Evolutionary conservation across 768 basidiomycete genomes (phyloP), one percentile per base, ranked within the genome.

Genomic region (Pulveroboletus sp.): DNA sequence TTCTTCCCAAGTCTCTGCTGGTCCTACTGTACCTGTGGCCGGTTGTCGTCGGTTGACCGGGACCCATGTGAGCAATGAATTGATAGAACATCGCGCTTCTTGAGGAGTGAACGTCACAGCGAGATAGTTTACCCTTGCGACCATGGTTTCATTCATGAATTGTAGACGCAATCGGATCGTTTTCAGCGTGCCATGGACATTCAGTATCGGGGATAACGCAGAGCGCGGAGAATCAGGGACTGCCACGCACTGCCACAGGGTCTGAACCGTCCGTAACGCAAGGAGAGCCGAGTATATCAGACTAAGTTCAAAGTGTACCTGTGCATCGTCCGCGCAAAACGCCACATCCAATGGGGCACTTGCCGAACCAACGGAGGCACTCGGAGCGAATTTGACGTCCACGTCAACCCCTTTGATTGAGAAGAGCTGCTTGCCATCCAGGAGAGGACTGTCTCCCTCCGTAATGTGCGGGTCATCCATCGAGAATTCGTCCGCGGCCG

Each of bases 251-350:
- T 60, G 58, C 5, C 56, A 35, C 23, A 89, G 61, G 1, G 65
- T 61, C 51, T 72, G 66, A 13, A 86, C 25, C 3, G 80, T 81
- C 39, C 77, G 75, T 8, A 75, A 42, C 10, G 84, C 87, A 40
- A 91, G 75, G 36, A 93, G 70, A 14, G 73, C 57, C 56, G 81
- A 84, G 62, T 94, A 94, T 25, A 85, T 70, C 61, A 87, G 82
- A 14, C 80, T 78, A 46, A 90, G 66, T 57, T 81, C 77, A 50
- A 90, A 73, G 37, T 70, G 71, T 6, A 73, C 71, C 31, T 74
- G 72, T 25, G 84, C 64, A 43, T 75, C 73, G 14, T 84, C 80
- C 17, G 87, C 67, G n/a, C 69, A 59, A 13, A 82, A 61, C 1
- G 73, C 68, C 19, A 80, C 57, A 4, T 78, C 71, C 45, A 75